Conservation (phyloP, 2,329 filamentous ascomycete species). For the Clarireedia hainanense region DNA sequence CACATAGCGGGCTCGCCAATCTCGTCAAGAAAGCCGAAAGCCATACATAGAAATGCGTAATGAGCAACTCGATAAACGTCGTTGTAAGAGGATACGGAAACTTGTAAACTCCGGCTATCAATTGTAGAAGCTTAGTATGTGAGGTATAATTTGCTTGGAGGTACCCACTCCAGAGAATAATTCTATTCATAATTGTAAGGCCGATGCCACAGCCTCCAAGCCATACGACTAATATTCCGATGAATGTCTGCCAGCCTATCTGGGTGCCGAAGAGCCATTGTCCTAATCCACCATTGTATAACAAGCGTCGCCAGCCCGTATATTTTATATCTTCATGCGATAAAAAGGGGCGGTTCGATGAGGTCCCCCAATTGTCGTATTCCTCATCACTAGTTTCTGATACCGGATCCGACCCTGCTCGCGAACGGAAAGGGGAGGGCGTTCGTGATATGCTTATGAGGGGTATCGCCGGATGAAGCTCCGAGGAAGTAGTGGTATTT, state of each 20-base stretch:
- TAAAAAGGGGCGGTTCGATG: constrained; percentile 28
- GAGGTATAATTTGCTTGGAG: constrained; percentile 25
- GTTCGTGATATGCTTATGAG: constrained; percentile 38
- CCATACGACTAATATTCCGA: constrained; percentile 40
- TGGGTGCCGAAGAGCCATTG: constrained; percentile 40
- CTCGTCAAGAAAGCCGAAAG: constrained; percentile 40
- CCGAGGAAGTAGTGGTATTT: constrained; percentile 12
- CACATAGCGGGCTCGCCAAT: constrained; percentile 34
- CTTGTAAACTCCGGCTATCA: constrained; percentile 38
- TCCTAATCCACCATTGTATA: constrained; percentile 37
- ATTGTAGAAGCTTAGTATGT: constrained; percentile 24
- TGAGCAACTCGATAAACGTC: constrained; percentile 41
- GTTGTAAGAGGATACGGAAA: constrained; percentile 45
- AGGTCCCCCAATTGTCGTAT: constrained; percentile 30
- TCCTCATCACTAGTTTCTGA: constrained; percentile 40
- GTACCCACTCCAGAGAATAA: constrained; percentile 39
- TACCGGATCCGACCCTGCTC: constrained; percentile 31
- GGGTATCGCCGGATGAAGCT: constrained; percentile 30
- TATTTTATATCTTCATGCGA: constrained; percentile 20
- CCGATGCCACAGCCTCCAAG: constrained; percentile 39
- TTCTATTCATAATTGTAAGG: constrained; percentile 41
- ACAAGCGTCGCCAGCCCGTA: constrained; percentile 28
- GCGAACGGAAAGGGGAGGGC: constrained; percentile 37
- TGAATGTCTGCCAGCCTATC: constrained; percentile 40
- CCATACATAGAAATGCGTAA: constrained; percentile 41